Percentiles rank a stretch among this genome's conserved stretches.
Evolutionary conservation across 75 land plant species (phyloP).

Genomic region (Pinus tabuliformis): DNA sequence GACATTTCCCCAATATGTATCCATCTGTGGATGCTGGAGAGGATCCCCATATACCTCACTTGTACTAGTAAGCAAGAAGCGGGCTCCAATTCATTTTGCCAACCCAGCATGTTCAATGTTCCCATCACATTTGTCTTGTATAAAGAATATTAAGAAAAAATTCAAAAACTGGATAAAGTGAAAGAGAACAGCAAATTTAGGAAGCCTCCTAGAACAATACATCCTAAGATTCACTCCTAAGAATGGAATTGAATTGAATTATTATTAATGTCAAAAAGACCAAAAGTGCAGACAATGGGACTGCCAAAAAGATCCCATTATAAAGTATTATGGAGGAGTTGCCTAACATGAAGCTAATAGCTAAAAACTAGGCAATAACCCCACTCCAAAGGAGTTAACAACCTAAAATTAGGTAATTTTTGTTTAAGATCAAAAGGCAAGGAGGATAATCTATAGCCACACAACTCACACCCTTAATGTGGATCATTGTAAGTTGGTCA

Average conservation of each 20-base stretch:
- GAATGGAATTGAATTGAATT: not conserved
- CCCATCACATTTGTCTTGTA: constrained; percentile 95
- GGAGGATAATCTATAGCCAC: not conserved
- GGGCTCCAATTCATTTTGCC: constrained; percentile 82
- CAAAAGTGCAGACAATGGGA: too few relatives aligned
- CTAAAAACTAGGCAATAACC: too few relatives aligned
- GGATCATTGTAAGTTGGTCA: not conserved
- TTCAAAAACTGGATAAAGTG: not conserved
- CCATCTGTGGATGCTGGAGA: constrained; percentile 84
- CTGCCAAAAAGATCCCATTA: too few relatives aligned
- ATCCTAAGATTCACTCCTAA: not conserved
- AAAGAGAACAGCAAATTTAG: not conserved
- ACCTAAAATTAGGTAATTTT: not conserved
- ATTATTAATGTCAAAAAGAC: too few relatives aligned
- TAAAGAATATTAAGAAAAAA: constrained; percentile 1
- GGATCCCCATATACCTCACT: constrained; percentile 94
- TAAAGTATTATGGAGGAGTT: too few relatives aligned
- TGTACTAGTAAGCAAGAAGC: constrained; percentile 78
- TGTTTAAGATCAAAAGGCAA: not conserved
- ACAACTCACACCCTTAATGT: not conserved
- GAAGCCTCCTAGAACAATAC: not conserved
- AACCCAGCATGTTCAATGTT: constrained; percentile 80
- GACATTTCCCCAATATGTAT: constrained; percentile 93
- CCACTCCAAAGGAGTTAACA: too few relatives aligned
- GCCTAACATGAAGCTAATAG: too few relatives aligned